Base-by-base conservation (phyloP, 2,329 filamentous ascomycete genomes). In the Decorospora gaudefroyi region DNA sequence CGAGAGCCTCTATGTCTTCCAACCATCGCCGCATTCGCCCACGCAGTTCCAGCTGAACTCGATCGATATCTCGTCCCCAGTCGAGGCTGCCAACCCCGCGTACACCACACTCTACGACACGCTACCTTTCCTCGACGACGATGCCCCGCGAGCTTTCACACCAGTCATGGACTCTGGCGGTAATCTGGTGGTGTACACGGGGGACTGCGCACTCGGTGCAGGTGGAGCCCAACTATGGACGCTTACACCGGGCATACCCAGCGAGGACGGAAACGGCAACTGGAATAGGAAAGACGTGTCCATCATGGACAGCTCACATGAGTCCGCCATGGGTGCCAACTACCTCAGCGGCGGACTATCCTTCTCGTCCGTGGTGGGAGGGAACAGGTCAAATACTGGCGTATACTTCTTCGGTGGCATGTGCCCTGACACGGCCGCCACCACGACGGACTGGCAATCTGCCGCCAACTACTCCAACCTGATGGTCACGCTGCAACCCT, bases 351-450 rank as follows among this genome's bases (percentile, higher is more conserved):
- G 73, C 6, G 81, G 82, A 10, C 76, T 93, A 38, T 77, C 84
- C 16, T 95, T 90, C 66, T 85, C 88, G 13, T 78, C 77, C 21
- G 79, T 76, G 23, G 73, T 82, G 32, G 76, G 76, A 25, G 81
- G 78, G 0, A 66, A 72, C 18, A 73, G 78, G 46, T 78, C 79
- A 7, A 71, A 76, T 29, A 79, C 82, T 0, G 76, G 76, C 8
- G 72, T 87, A 13, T 95, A 90, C 64, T 74, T 85, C 5, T 96
- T 95, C 69, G 92, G 90, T 23, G 92, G 92, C 56, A 95, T 96
- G 90, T 97, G 92, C 61, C 85, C 86, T 4, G 46, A 49, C 16
- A 42, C 36, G 9, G 50, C 44, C 23, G 36, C 46, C 11, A 69
- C 74, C 13, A 64, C 70, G 12, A 62, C 72, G 5, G 76, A 72